Base-by-base conservation (phyloP, 2,329 filamentous ascomycete genomes). In the Juglanconis oblonga region DNA sequence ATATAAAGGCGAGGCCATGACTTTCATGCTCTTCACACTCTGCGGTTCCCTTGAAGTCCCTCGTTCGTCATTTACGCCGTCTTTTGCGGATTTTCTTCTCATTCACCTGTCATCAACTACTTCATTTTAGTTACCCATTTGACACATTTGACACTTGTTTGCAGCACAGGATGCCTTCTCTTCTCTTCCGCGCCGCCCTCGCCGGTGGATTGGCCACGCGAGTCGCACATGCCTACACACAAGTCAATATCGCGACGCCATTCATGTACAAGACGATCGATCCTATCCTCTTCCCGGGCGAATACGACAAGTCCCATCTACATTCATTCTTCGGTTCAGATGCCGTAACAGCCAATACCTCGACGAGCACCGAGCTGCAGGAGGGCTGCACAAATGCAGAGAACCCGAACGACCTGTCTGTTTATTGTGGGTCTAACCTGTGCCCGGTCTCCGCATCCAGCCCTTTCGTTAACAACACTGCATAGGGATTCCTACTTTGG, bases 321-420 rank as follows among this genome's bases (percentile, higher is more conserved):
- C 72, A 74, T 65, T 70, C 70, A 9, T 74, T 72, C 64, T 74
- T 74, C 61, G 73, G 73, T 45, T 74, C 71, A 52, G 72, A 73
- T 51, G 68, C 65, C 38, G 64, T 72, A 29, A 74, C 69, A 1
- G 62, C 67, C 62, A 63, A 68, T 62, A 71, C 71, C 17, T 69
- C 66, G 35, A 69, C 69, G 31, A 71, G 68, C 31, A 68, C 69
- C n/a, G 67, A 72, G 42, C 60, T 70, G 17, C 68, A 69, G 53
- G 61, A 64, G 38, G 68, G 68, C 9, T 70, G 69, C 55, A 65
- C 67, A 7, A 67, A 62, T 1, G 64, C 66, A 40, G 67, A 70
- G 36, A 70, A 70, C 64, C 69, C 69, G 29, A 70, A 70, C 45
- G 69, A 70, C 44, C 55, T 70, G n/a, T 70, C 68, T 9, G 57